Evolutionary conservation across 2,329 filamentous ascomycete genomes (phyloP).

Genomic region (Cryoendolithus antarcticus): DNA sequence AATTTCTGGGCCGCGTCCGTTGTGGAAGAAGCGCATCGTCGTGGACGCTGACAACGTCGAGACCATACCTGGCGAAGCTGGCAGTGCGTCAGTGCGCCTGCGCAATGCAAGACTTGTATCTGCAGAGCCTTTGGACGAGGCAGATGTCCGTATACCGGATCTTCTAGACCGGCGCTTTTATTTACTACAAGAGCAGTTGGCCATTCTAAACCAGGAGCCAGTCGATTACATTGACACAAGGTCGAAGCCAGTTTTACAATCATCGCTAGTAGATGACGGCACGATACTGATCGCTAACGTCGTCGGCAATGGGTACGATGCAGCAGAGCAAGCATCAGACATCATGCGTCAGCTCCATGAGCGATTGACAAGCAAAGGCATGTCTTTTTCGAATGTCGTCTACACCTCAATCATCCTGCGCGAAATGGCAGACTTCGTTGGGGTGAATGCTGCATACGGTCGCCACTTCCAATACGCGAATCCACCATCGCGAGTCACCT

Average conservation of each 20-base stretch:
- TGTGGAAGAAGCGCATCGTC: conserved; percentile 63
- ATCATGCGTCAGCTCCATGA: conserved; percentile 27
- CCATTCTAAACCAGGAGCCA: background rate
- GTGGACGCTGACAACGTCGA: conserved; percentile 43
- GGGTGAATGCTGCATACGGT: conserved; percentile 65
- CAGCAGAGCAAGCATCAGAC: conserved; percentile 27
- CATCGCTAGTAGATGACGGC: background rate
- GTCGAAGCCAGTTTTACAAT: too few relatives aligned
- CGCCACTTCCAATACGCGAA: conserved; percentile 64
- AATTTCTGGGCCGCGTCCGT: conserved; percentile 57
- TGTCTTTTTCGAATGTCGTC: conserved; percentile 20
- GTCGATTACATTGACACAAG: background rate
- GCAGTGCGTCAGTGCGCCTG: conserved; percentile 61
- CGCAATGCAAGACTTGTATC: conserved; percentile 14
- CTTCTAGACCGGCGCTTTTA: conserved; percentile 55
- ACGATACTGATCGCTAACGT: conserved; percentile 22
- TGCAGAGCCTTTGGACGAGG: conserved; percentile 2
- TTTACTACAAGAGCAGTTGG: conserved; percentile 19
- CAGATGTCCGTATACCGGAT: conserved; percentile 44
- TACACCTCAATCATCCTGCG: conserved; percentile 56
- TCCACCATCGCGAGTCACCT: conserved; percentile 72
- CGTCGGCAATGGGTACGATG: conserved; percentile 22
- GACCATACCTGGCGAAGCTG: conserved; percentile 57
- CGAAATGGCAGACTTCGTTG: conserved; percentile 65
- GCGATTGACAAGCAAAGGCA: conserved; percentile 16